Evolutionary conservation across 106 monocot species (phyloP).

Genomic region (Allium sativum): DNA sequence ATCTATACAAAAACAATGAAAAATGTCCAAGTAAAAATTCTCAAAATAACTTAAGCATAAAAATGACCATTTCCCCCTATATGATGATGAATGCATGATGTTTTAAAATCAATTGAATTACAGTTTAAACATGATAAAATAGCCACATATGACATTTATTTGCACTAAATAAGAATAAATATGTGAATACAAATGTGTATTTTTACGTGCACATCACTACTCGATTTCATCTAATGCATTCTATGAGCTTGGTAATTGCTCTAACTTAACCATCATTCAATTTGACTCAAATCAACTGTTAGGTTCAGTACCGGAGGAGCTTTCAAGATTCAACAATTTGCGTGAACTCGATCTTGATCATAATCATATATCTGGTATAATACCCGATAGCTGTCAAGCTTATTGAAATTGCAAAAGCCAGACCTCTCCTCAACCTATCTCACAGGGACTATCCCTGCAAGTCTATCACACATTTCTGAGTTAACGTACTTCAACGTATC

Average conservation of each 20-base stretch:
- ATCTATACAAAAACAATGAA: no score
- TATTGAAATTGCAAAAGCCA: slow-evolving; percentile 18
- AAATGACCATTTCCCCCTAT: no score
- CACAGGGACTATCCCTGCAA: slow-evolving; percentile 31
- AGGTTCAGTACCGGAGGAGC: slow-evolving; percentile 45
- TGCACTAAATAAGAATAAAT: no score
- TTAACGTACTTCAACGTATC: slow-evolving; percentile 34
- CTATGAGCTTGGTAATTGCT: slow-evolving; percentile 65
- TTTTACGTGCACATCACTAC: no score
- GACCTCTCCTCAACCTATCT: slow-evolving; percentile 27
- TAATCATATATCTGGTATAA: slow-evolving; percentile 52
- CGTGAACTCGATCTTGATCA: slow-evolving; percentile 49
- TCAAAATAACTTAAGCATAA: no score
- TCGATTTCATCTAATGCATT: slow-evolving; percentile 58
- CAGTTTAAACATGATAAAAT: no score
- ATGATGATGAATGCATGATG: no score
- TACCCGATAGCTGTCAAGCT: slow-evolving; percentile 55
- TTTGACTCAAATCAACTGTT: slow-evolving; percentile 40
- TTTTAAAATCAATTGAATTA: no score
- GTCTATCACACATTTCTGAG: slow-evolving; percentile 29
- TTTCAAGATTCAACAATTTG: slow-evolving; percentile 39
- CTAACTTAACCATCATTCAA: slow-evolving; percentile 56
- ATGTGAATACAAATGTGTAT: no score
- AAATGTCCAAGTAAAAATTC: no score
- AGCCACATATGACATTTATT: no score